Evolutionary conservation across 306 rosid genomes (phyloP), one percentile per base, ranked within the genome.

Genomic region (Cicer judaicum): DNA sequence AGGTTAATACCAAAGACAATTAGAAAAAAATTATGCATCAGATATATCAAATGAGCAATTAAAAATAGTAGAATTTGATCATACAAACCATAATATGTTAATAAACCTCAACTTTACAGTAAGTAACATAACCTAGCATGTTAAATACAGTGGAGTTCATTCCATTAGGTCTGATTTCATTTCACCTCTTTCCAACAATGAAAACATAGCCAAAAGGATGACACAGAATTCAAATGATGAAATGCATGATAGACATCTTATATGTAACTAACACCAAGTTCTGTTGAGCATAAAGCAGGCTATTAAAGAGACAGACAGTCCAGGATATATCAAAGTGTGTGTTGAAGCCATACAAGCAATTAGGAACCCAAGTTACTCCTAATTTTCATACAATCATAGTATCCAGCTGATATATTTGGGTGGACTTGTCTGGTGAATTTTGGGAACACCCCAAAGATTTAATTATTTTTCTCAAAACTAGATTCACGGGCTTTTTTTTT

Each of bases 91-190:
- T 54, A 40, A 50, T 55, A 44, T n/a, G 9, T 47, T 49, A 44
- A 47, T 60, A 24, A 56, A 42, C 49, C 38, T 68, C 49, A 29
- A 43, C 59, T 12, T 59, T 34, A 44, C 38, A 44, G 42, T 70
- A 43, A 21, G 74, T 24, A 48, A 40, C 18, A 64, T 21, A 68
- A 77, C 54, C 39, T 49, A 66, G 59, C 47, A 68, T 52, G 73
- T 53, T 59, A 76, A 66, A 65, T 6, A 42, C 16, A 44, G 13
- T 12, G 56, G 54, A 44, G 38, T 7, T 18, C 55, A 44, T 19
- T 43, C 18, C 71, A 66, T 21, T 66, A 44, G 54, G 71, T 19
- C 41, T n/a, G 24, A 64, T 15, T 19, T 24, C 10, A 18, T 4
- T 65, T 18, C 10, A 43, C 12, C 54, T 29, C 53, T 19, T 66